A percentile compares a stretch with the other conserved stretches of the same genome.
Conservation (phyloP, 257 asterid genomes). For the Primulina eburnea region DNA sequence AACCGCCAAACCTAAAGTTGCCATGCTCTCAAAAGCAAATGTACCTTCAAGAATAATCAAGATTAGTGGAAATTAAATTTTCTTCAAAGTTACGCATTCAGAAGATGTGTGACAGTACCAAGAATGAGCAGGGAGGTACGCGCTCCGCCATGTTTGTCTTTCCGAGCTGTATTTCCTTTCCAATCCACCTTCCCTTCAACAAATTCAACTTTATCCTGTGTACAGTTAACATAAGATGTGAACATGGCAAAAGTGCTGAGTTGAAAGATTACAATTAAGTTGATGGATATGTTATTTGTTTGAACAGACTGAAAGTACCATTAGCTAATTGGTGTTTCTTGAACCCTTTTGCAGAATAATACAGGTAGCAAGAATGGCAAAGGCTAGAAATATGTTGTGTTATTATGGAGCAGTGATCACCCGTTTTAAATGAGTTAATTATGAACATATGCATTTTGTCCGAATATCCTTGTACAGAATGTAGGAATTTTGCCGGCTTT, state of each 20-base stretch:
- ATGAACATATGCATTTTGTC: slow-evolving; percentile 29
- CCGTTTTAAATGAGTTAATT: neutral
- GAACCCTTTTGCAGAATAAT: neutral
- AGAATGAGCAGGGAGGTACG: slow-evolving; percentile 41
- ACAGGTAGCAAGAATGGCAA: slow-evolving; percentile 16
- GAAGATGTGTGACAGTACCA: slow-evolving; percentile 31
- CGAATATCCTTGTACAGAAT: slow-evolving; percentile 32
- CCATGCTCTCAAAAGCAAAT: slow-evolving; percentile 49
- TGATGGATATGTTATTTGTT: neutral
- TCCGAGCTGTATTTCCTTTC: slow-evolving; percentile 59
- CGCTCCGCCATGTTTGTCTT: slow-evolving; percentile 57
- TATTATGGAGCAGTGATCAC: neutral
- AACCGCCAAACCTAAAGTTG: slow-evolving; percentile 44
- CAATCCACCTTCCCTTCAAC: slow-evolving; percentile 74
- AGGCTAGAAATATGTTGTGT: slow-evolving; percentile 15
- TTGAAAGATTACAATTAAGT: neutral
- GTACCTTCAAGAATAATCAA: slow-evolving; percentile 33
- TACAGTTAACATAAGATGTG: neutral
- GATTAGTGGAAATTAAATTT: neutral
- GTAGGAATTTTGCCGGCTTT: slow-evolving; percentile 29
- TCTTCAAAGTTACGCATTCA: neutral
- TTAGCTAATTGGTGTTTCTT: slow-evolving; percentile 7
- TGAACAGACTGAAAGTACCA: slow-evolving; percentile 21
- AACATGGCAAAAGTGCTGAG: neutral
- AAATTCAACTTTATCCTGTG: slow-evolving; percentile 41